Base-by-base conservation (phyloP, 2,329 filamentous ascomycete genomes). In the Aspergillus sp. region DNA sequence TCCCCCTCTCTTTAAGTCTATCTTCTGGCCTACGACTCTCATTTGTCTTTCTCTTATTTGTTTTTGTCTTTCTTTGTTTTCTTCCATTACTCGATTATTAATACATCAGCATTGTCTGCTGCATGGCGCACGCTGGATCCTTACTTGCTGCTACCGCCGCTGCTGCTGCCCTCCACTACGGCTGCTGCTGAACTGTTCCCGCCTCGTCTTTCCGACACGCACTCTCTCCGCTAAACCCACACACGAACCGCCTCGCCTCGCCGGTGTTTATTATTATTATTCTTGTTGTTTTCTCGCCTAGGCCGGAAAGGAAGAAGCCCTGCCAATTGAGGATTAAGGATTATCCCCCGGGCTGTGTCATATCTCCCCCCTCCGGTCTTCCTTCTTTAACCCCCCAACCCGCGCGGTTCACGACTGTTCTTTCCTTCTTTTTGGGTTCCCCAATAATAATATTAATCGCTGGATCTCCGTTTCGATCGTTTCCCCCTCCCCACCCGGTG, bases 251-350 rank as follows among this genome's bases (percentile, higher is more conserved):
- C 19, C 19, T 19, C 19, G 19, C 19, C 19, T 19, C 19, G 19
- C 34, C n/a, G 48, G 48, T 46, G 35, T 51, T 41, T 42, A 47
- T 42, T 50, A 41, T 44, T 48, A 47, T 38, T 48, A 47, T 49
- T 45, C 46, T 34, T 44, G 49, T 53, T 55, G 51, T 54, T 44
- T 32, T 52, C 44, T 44, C 46, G 48, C 39, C 38, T 34, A 27
- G 29, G 30, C 42, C 41, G 28, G 28, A 41, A 41, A 9, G 41
- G 29, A 27, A 41, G 39, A 28, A 9, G 12, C 39, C 39, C 39
- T 41, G 28, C 28, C 26, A 27, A 41, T 26, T 9, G 28, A 12
- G 26, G 39, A 10, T 29, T 19, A 19, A 19, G 19, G 19, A 19
- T 19, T 19, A 19, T 19, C 19, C 19, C 19, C 19, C 19, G 19